A percentile compares a stretch with the other conserved stretches of the same genome.
Evolutionary conservation across 305 asterid genomes (phyloP).

Genomic region (Plantago coronopus): DNA sequence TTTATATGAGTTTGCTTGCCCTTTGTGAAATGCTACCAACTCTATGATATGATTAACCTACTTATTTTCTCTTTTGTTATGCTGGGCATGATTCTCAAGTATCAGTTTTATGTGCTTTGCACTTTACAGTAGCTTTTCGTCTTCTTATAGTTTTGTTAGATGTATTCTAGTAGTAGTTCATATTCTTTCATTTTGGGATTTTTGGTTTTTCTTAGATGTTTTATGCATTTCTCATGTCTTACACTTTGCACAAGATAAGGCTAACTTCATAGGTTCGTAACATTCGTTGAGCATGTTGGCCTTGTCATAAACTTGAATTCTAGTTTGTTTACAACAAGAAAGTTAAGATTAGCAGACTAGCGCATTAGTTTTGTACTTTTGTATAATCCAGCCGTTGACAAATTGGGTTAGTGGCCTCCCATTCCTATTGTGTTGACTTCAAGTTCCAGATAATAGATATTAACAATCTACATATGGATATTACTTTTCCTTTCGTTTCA

Average conservation of each 20-base stretch:
- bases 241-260: too few relatives aligned
- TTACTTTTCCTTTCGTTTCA: too few relatives aligned
- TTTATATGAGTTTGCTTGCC: neutral
- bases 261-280: too few relatives aligned
- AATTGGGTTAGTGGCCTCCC: constrained; percentile 6
- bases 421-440: neutral
- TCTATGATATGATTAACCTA: neutral
- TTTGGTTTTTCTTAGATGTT: too few relatives aligned
- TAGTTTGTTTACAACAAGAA: too few relatives aligned
- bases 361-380: too few relatives aligned
- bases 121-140: neutral
- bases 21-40: constrained; percentile 19
- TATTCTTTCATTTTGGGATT: neutral
- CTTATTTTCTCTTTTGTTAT: neutral
- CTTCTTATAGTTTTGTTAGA: neutral
- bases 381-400: neutral
- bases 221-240: too few relatives aligned
- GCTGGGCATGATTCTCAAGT: constrained; percentile 6
- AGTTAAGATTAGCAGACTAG: too few relatives aligned
- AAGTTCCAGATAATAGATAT: too few relatives aligned
- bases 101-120: neutral
- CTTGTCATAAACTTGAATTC: too few relatives aligned
- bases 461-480: too few relatives aligned
- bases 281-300: too few relatives aligned
- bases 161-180: neutral